phyloP scores from a whole-genome alignment of 2,329 filamentous ascomycete genomes.

The Curvularia hawaiiensis region DNA sequence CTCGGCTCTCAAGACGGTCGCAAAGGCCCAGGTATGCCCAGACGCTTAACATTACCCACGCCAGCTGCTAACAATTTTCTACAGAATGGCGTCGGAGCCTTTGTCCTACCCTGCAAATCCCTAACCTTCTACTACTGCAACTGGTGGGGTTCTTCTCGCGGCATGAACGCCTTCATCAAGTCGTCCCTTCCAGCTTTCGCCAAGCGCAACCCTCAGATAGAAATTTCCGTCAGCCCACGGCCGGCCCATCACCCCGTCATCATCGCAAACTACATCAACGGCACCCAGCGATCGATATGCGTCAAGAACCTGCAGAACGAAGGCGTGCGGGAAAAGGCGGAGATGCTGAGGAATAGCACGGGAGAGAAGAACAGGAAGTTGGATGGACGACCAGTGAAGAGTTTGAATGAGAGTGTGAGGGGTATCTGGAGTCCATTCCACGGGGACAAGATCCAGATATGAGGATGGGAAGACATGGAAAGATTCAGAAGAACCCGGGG shows the following conservation, averaged over 20 bases:
- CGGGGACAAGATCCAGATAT: slow-evolving; percentile 53
- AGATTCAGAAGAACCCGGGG: too few species aligned
- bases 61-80: slow-evolving; percentile 17
- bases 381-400: slow-evolving; percentile 62
- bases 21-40: slow-evolving; percentile 60
- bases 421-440: slow-evolving; percentile 70
- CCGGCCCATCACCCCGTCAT: slow-evolving; percentile 90
- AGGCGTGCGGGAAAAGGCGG: slow-evolving; percentile 80
- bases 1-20: slow-evolving; percentile 58
- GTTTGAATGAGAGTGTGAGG: slow-evolving; percentile 67
- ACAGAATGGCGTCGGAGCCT: slow-evolving; percentile 95
- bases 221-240: slow-evolving; percentile 88
- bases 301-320: slow-evolving; percentile 83
- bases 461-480: not conserved
- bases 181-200: slow-evolving; percentile 78
- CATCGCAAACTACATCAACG: slow-evolving; percentile 91
- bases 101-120: slow-evolving; percentile 96
- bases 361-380: slow-evolving; percentile 72
- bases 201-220: slow-evolving; percentile 79
- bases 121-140: slow-evolving; percentile 98
- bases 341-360: slow-evolving; percentile 73
- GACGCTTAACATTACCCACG: not conserved
- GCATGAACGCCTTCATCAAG: slow-evolving; percentile 92
- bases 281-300: slow-evolving; percentile 81
- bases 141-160: slow-evolving; percentile 88